These are phyloP conservation scores for Ligustrum vulgare DNA, from an alignment of 257 asterid genomes.

Conservation along the genomic window DNA sequence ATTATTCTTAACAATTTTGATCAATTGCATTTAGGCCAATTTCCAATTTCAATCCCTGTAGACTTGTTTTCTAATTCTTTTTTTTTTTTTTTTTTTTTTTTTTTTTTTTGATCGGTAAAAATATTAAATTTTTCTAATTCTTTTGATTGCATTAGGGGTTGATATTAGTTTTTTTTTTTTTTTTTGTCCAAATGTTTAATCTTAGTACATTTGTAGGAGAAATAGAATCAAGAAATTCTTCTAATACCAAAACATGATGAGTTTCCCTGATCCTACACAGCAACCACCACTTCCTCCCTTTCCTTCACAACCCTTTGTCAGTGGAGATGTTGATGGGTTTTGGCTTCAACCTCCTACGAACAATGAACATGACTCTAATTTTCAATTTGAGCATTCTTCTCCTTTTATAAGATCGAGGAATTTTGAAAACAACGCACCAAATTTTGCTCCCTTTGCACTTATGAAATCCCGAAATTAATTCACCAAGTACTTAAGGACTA, in stretches of 20 bases:
- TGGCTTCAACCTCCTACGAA: conserved; percentile 41
- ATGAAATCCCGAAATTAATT: conserved; percentile 38
- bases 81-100: no score
- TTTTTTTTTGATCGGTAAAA: no score
- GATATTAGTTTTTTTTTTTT: not conserved
- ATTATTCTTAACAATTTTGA: not conserved
- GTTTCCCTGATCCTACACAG: conserved; percentile 57
- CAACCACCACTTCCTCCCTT: conserved; percentile 28
- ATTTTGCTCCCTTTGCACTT: conserved; percentile 28
- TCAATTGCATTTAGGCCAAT: not conserved
- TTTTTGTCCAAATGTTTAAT: conserved; percentile 12
- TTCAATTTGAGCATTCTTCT: conserved; percentile 41
- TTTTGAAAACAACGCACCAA: conserved; percentile 36
- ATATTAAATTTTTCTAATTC: no score
- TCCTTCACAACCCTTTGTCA: conserved; percentile 34
- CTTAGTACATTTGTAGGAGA: not conserved
- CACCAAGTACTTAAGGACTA: conserved; percentile 29
- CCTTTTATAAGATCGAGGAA: conserved; percentile 40
- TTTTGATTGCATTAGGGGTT: conserved; percentile 11
- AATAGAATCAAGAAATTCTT: not conserved
- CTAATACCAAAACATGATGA: conserved; percentile 32
- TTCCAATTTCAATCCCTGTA: not conserved
- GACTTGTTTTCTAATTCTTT: not conserved
- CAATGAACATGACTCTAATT: conserved; percentile 32
- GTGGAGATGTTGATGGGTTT: conserved; percentile 36